phyloP scores from a whole-genome alignment of 176 grass and related monocot genomes.

The Juncus inflexus region DNA sequence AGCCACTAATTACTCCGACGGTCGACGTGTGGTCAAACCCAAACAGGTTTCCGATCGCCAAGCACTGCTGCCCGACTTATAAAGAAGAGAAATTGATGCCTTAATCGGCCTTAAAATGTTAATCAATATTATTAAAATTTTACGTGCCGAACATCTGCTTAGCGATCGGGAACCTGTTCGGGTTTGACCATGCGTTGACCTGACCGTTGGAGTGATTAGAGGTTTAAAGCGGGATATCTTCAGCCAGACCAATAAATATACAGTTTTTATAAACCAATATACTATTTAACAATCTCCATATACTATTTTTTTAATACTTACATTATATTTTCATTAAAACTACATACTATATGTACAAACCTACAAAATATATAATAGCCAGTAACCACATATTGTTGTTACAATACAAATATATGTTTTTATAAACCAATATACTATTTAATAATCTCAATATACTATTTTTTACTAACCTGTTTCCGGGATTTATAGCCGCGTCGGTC shows the following conservation, averaged over 20 bases:
- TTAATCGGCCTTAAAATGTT: conserved; percentile 80
- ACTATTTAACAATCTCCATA: too few species aligned
- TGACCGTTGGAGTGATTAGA: conserved; percentile 78
- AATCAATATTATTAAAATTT: neutral
- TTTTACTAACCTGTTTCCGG: conserved; percentile 69
- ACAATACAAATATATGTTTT: too few species aligned
- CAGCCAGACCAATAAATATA: conserved; percentile 46
- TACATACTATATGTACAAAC: too few species aligned
- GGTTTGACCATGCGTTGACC: conserved; percentile 87
- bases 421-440: too few species aligned
- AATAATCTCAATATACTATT: too few species aligned
- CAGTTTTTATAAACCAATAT: too few species aligned
- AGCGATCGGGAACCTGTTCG: conserved; percentile 97
- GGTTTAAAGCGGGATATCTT: conserved; percentile 94
- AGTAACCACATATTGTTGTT: too few species aligned
- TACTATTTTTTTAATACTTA: too few species aligned
- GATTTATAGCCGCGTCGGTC: conserved; percentile 97
- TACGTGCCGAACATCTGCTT: conserved; percentile 95
- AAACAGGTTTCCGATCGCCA: conserved; percentile 97
- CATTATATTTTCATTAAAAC: too few species aligned
- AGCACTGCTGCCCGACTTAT: conserved; percentile 93
- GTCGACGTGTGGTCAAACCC: conserved; percentile 95
- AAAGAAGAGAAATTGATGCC: conserved; percentile 67
- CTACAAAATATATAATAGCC: too few species aligned
- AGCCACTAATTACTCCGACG: conserved; percentile 88